Conservation (phyloP, 495 filamentous ascomycete genomes). For the Cercophora newfieldiana region DNA sequence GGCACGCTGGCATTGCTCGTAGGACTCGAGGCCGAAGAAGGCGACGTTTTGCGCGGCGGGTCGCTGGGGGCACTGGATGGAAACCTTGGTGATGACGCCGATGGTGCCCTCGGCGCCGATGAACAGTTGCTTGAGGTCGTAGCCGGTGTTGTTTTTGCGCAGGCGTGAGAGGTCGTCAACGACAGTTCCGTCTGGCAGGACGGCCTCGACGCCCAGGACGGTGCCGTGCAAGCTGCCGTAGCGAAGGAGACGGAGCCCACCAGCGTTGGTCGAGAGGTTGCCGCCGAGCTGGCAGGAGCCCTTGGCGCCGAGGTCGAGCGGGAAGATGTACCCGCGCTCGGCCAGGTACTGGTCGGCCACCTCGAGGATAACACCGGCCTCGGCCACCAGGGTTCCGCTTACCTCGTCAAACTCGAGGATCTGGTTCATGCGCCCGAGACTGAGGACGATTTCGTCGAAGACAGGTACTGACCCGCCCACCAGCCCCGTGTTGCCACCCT, state of each 20-base stretch:
- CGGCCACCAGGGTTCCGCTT: conserved; percentile 84
- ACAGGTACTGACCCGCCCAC: conserved; percentile 94
- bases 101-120: conserved; percentile 94
- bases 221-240: conserved; percentile 94
- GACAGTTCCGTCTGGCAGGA: conserved; percentile 88
- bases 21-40: conserved; percentile 82
- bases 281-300: conserved; percentile 96
- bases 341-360: conserved; percentile 80
- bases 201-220: conserved; percentile 88
- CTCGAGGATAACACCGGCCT: conserved; percentile 90
- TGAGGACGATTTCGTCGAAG: conserved; percentile 97
- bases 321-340: conserved; percentile 80
- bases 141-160: conserved; percentile 96
- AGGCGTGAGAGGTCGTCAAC: conserved; percentile 82
- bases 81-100: conserved; percentile 87
- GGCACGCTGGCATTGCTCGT: conserved; percentile 78
- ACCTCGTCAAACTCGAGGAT: conserved; percentile 91
- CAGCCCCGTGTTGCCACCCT: conserved; percentile 94
- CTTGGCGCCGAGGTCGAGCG: conserved; percentile 93
- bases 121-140: conserved; percentile 96
- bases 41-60: conserved; percentile 85
- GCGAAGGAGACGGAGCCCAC: conserved; percentile 82
- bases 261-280: conserved; percentile 97
- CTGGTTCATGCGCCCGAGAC: conserved; percentile 80
- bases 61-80: conserved; percentile 84